These are phyloP conservation scores for Orbilia quercus DNA, from an alignment of 2,329 filamentous ascomycete species.

Conservation along the genomic window DNA sequence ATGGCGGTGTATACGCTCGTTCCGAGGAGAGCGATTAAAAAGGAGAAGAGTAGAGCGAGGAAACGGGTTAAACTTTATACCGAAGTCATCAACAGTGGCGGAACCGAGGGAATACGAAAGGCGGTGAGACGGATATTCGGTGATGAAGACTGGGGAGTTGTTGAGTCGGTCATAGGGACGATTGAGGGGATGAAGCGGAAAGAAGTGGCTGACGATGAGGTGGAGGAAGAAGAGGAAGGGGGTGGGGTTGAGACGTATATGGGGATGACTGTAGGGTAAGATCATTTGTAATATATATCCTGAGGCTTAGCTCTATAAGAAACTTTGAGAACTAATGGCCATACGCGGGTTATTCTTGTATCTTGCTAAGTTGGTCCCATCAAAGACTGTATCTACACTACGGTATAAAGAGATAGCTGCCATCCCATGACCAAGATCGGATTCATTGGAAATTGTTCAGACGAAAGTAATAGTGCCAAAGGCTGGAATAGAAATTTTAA, in stretches of 20 bases:
- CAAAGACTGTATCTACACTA: too few species aligned
- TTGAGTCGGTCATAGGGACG: background rate
- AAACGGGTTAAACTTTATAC: slow-evolving; percentile 25
- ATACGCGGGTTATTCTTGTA: too few species aligned
- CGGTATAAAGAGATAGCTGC: too few species aligned
- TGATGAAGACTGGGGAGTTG: background rate
- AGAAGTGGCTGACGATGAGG: background rate
- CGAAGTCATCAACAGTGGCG: background rate
- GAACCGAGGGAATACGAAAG: background rate
- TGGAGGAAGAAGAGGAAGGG: background rate
- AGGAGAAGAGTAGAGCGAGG: slow-evolving; percentile 17
- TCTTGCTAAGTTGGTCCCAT: too few species aligned
- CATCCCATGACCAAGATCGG: too few species aligned
- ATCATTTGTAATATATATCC: background rate
- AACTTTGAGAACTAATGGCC: too few species aligned
- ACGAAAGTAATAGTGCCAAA: too few species aligned
- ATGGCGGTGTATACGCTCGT: slow-evolving; percentile 31
- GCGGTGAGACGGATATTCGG: background rate
- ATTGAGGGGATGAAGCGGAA: background rate
- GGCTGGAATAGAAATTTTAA: too few species aligned
- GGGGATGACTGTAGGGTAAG: slow-evolving; percentile 1
- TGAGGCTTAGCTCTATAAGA: too few species aligned
- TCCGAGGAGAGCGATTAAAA: slow-evolving; percentile 5
- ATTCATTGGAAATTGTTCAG: too few species aligned
- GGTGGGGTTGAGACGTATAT: background rate